Conservation (phyloP, 192 early-diverging fungal species). For the Rhizophagus sp. region DNA sequence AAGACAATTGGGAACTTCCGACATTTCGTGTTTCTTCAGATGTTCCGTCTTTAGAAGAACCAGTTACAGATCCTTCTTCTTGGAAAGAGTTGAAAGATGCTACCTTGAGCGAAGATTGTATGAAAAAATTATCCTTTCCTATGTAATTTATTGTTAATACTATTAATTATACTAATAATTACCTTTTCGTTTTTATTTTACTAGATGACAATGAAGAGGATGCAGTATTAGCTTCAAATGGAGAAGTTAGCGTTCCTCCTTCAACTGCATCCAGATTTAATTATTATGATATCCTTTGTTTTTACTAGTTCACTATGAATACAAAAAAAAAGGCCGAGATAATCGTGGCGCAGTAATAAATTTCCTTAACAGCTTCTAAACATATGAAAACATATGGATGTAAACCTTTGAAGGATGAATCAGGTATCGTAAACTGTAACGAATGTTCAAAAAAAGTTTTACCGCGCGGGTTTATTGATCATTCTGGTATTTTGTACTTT, state of each 20-base stretch:
- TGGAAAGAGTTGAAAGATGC: conserved; percentile 14
- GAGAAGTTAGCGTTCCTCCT: neutral
- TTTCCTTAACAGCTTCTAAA: neutral
- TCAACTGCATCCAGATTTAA: neutral
- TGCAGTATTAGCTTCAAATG: neutral
- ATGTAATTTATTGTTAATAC: neutral
- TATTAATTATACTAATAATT: too few species aligned
- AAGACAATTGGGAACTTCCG: neutral
- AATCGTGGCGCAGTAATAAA: neutral
- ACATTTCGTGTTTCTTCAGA: neutral
- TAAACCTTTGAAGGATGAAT: conserved; percentile 62
- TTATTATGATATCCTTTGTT: conserved; percentile 22
- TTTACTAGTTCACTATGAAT: too few species aligned
- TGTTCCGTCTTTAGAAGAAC: neutral
- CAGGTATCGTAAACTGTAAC: conserved; percentile 66
- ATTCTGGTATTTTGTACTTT: conserved; percentile 51
- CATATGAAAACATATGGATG: conserved; percentile 55
- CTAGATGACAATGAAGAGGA: conserved; percentile 14
- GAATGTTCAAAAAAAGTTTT: conserved; percentile 65
- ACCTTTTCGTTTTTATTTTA: neutral
- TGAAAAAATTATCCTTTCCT: neutral
- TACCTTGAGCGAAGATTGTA: conserved; percentile 2
- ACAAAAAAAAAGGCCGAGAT: too few species aligned
- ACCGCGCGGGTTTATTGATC: conserved; percentile 59
- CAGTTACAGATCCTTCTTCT: conserved; percentile 8